Evolutionary conservation across 2,329 filamentous ascomycete species (phyloP).

Genomic region (Lasiodiplodia theobromae): DNA sequence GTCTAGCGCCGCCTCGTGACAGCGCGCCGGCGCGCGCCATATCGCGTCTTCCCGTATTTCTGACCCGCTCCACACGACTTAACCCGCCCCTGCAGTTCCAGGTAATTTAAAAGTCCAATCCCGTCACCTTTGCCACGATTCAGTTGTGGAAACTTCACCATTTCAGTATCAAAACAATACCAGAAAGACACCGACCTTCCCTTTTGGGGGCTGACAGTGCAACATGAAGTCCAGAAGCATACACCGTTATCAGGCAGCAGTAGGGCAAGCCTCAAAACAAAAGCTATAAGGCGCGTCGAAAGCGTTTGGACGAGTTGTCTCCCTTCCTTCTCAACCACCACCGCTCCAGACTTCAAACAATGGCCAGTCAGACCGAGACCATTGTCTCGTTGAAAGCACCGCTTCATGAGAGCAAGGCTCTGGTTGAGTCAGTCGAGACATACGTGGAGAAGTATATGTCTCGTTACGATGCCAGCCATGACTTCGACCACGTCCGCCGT

Average conservation of each 20-base stretch:
- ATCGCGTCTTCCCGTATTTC: not conserved
- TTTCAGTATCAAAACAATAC: not conserved
- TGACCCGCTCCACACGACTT: not conserved
- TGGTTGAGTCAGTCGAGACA: slow-evolving; percentile 41
- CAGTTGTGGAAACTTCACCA: not conserved
- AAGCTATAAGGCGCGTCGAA: not conserved
- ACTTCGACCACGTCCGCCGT: slow-evolving; percentile 83
- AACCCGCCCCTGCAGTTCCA: not conserved
- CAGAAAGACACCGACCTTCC: not conserved
- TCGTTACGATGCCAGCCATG: slow-evolving; percentile 71
- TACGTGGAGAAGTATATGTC: slow-evolving; percentile 48
- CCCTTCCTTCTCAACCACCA: too few species aligned
- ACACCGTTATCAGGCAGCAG: slow-evolving; percentile 16
- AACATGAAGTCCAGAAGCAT: not conserved
- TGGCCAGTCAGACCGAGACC: slow-evolving; percentile 60
- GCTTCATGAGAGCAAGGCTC: slow-evolving; percentile 31
- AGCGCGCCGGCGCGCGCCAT: slow-evolving; percentile 6
- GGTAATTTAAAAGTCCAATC: not conserved
- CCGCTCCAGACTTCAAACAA: not conserved
- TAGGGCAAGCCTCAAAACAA: not conserved
- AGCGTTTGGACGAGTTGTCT: not conserved
- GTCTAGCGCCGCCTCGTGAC: slow-evolving; percentile 7
- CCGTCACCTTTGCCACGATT: not conserved
- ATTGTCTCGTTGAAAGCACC: slow-evolving; percentile 53
- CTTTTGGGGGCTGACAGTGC: slow-evolving; percentile 4